A percentile compares a stretch with the other conserved stretches of the same genome.
Evolutionary conservation across 495 filamentous ascomycete genomes (phyloP).

Genomic region (Aspergillus biplanus): DNA sequence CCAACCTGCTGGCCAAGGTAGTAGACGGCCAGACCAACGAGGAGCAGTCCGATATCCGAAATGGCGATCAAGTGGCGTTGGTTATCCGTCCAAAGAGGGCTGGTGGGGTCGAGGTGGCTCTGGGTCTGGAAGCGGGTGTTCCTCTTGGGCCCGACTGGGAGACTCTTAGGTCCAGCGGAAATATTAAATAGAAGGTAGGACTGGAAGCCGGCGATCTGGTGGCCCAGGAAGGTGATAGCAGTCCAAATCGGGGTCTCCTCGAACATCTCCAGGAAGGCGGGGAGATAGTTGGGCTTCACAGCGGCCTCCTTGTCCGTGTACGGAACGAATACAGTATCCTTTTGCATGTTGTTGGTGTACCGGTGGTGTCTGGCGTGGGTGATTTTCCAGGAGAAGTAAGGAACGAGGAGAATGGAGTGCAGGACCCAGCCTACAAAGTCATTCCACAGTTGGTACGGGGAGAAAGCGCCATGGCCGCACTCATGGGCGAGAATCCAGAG

Average conservation of each 20-base stretch:
- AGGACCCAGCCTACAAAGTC: constrained; percentile 68
- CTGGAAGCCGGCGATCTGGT: constrained; percentile 62
- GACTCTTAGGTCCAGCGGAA: constrained; percentile 53
- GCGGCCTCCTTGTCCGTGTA: constrained; percentile 47
- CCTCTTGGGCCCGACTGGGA: constrained; percentile 41
- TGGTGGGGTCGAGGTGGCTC: constrained; percentile 63
- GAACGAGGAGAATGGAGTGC: constrained; percentile 69
- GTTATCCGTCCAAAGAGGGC: constrained; percentile 62
- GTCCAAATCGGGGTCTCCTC: constrained; percentile 62
- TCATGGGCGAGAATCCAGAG: constrained; percentile 87
- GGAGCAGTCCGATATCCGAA: constrained; percentile 60
- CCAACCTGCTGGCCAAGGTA: constrained; percentile 49
- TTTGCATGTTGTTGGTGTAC: constrained; percentile 60
- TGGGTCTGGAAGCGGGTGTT: constrained; percentile 43
- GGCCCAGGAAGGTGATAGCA: constrained; percentile 49
- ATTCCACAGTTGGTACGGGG: constrained; percentile 61
- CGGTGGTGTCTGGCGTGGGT: constrained; percentile 76
- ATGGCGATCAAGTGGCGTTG: constrained; percentile 59
- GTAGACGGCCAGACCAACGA: constrained; percentile 48
- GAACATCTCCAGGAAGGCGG: constrained; percentile 45
- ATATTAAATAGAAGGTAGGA: constrained; percentile 59
- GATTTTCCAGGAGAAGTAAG: constrained; percentile 79
- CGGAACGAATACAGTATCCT: constrained; percentile 64
- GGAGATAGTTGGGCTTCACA: constrained; percentile 32
- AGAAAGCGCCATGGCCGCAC: constrained; percentile 82